Percentiles rank a stretch among this genome's conserved stretches.
phyloP scores from a whole-genome alignment of 768 basidiomycete genomes.

The Dacryopinax primogenitus region DNA sequence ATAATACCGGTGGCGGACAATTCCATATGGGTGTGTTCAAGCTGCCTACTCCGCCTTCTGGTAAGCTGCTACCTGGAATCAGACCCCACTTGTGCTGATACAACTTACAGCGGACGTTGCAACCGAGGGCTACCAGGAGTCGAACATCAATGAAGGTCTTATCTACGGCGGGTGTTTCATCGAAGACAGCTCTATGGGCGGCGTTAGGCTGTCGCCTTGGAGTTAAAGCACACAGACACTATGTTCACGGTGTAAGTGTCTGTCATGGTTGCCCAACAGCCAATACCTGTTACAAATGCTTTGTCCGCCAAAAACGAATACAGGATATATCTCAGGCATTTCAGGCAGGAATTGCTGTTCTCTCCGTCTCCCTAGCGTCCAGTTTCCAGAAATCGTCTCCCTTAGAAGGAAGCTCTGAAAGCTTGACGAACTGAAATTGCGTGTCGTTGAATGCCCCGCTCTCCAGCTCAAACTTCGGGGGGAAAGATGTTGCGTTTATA shows the following conservation, averaged over 20 bases:
- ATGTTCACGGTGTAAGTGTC: background rate
- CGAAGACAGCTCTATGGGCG: conserved; percentile 28
- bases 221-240: background rate
- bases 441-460: background rate
- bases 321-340: too few relatives aligned
- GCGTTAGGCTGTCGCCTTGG: conserved; percentile 26
- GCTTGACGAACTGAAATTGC: background rate
- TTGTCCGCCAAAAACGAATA: too few relatives aligned
- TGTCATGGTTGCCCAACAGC: background rate
- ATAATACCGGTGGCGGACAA: conserved; percentile 39
- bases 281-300: too few relatives aligned
- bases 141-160: conserved; percentile 35
- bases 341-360: too few relatives aligned
- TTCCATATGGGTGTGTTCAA: conserved; percentile 52
- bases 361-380: background rate
- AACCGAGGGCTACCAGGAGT: conserved; percentile 48
- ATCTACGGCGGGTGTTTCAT: conserved; percentile 50
- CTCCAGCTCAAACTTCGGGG: background rate
- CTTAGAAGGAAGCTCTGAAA: background rate
- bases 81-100: background rate
- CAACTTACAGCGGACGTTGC: conserved; percentile 34
- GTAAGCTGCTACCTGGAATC: background rate
- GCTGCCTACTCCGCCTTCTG: conserved; percentile 25
- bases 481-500: background rate
- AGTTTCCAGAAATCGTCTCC: background rate